Evolutionary conservation across 306 rosid species (phyloP).

Genomic region (Oxytropis ochrocephala): DNA sequence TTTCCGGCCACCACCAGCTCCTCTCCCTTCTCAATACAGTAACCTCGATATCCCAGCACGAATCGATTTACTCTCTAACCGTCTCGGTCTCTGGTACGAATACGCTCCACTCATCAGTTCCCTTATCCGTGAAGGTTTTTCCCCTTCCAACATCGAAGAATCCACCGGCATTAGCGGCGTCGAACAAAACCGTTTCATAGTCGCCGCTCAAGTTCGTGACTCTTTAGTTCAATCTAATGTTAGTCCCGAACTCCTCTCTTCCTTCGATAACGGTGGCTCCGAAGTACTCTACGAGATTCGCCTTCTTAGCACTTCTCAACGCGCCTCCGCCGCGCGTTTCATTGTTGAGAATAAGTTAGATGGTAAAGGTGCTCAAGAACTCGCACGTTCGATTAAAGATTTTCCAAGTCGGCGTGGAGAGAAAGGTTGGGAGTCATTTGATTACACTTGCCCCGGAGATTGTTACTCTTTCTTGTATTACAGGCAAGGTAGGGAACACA

Average conservation of each 20-base stretch:
- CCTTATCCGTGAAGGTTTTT: slow-evolving; percentile 61
- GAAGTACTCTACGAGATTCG: slow-evolving; percentile 66
- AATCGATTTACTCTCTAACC: slow-evolving; percentile 54
- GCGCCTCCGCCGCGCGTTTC: slow-evolving; percentile 54
- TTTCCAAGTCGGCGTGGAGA: slow-evolving; percentile 64
- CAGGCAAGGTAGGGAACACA: slow-evolving; percentile 58
- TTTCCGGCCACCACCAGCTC: slow-evolving; percentile 69
- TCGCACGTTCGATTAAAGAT: slow-evolving; percentile 78
- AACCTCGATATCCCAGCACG: slow-evolving; percentile 47
- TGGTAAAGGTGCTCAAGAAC: slow-evolving; percentile 45
- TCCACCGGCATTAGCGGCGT: slow-evolving; percentile 63
- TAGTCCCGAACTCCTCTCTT: slow-evolving; percentile 35
- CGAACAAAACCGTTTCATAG: slow-evolving; percentile 67
- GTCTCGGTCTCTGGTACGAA: slow-evolving; percentile 78
- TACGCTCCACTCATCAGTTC: slow-evolving; percentile 68
- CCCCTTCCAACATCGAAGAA: slow-evolving; percentile 64
- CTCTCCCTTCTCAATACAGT: slow-evolving; percentile 39
- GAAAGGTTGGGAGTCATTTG: slow-evolving; percentile 60
- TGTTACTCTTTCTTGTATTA: slow-evolving; percentile 65
- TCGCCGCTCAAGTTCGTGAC: slow-evolving; percentile 69
- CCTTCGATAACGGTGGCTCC: slow-evolving; percentile 63
- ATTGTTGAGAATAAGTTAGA: slow-evolving; percentile 40
- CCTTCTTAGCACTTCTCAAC: slow-evolving; percentile 48
- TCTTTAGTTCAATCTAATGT: slow-evolving; percentile 47
- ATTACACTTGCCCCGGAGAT: slow-evolving; percentile 59